Conservation (phyloP, 139 green algal species). For the Coelastrella sp. region DNA sequence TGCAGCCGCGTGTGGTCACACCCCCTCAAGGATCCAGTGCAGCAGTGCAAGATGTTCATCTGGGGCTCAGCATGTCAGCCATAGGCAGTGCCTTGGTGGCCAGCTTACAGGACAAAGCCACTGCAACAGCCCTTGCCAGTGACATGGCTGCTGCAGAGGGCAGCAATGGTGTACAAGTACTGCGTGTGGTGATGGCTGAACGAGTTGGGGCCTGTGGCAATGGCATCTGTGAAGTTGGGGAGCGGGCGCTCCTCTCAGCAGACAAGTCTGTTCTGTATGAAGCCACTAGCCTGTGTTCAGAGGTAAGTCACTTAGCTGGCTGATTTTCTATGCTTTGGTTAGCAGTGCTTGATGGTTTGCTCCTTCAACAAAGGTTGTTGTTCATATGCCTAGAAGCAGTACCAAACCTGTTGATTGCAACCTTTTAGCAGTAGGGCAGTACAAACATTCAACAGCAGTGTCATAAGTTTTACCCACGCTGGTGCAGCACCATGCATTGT, state of each 20-base stretch:
- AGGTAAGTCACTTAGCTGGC: background rate
- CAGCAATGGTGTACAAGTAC: conserved; percentile 37
- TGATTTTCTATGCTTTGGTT: too few relatives aligned
- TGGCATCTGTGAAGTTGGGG: conserved; percentile 68
- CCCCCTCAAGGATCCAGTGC: background rate
- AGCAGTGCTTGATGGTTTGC: too few relatives aligned
- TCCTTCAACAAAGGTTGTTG: too few relatives aligned
- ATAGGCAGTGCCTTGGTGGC: background rate
- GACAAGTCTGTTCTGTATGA: background rate
- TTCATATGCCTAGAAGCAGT: too few relatives aligned
- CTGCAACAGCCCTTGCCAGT: too few relatives aligned
- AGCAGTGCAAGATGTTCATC: background rate
- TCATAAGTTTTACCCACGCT: too few relatives aligned
- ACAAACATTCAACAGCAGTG: too few relatives aligned
- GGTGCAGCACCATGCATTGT: too few relatives aligned
- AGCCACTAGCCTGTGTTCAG: background rate
- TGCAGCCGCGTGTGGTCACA: too few relatives aligned
- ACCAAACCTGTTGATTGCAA: too few relatives aligned
- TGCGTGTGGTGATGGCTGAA: conserved; percentile 36
- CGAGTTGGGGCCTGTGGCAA: conserved; percentile 65
- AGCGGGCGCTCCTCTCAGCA: conserved; percentile 35
- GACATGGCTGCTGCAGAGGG: background rate
- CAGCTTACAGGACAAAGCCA: background rate
- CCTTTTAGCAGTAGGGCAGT: too few relatives aligned
- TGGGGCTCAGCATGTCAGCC: background rate